Conservation (phyloP, 305 asterid species). For the Solanum hybrid region DNA sequence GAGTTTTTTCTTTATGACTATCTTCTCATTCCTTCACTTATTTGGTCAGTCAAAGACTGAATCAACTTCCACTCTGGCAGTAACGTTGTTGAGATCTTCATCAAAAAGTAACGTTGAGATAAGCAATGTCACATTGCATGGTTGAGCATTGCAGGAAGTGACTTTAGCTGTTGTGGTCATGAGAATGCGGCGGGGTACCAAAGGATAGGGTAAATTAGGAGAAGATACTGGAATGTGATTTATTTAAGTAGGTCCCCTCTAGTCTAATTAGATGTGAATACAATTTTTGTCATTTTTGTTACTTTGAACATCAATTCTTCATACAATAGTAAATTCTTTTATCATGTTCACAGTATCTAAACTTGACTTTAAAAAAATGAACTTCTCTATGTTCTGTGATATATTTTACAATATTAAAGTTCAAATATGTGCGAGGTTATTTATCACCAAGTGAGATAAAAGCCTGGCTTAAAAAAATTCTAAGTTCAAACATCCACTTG, state of each 20-base stretch:
- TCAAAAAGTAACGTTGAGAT: neutral
- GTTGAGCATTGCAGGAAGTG: neutral
- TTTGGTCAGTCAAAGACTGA: neutral
- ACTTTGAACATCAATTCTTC: neutral
- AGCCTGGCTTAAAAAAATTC: neutral
- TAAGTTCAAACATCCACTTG: neutral
- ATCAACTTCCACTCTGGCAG: neutral
- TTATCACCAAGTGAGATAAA: neutral
- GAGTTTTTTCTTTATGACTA: neutral
- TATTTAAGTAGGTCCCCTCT: neutral
- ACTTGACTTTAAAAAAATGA: neutral
- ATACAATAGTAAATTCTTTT: neutral
- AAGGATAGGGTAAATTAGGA: neutral
- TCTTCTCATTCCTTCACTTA: neutral
- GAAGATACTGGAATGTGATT: neutral
- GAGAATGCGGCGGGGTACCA: neutral
- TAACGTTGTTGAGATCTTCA: neutral
- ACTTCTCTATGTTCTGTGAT: neutral
- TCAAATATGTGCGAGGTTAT: neutral
- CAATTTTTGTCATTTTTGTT: neutral
- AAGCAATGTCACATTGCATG: neutral
- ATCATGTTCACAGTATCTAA: neutral
- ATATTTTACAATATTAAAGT: neutral
- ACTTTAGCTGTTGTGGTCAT: neutral
- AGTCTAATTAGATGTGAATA: neutral